Conservation (phyloP, 164 flowering plant species). For the Umbellularia californica region DNA sequence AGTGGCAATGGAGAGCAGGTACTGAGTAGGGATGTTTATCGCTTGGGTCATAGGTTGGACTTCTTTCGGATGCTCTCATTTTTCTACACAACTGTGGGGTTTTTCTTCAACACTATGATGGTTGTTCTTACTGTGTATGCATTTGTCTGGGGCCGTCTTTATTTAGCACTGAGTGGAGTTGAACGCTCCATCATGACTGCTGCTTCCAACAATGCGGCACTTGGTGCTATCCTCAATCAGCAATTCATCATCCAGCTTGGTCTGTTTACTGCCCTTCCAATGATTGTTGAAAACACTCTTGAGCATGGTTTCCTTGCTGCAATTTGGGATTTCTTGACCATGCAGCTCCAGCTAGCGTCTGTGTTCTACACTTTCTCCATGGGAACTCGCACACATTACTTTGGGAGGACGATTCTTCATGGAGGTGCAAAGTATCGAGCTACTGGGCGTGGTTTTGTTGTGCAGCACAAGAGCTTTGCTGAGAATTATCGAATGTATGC, state of each 20-base stretch:
- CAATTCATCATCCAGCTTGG: conserved; percentile 89
- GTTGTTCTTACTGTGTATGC: conserved; percentile 69
- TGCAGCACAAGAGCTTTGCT: conserved; percentile 85
- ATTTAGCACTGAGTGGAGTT: conserved; percentile 85
- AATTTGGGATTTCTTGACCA: conserved; percentile 82
- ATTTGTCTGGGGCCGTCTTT: conserved; percentile 90
- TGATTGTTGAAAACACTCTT: conserved; percentile 87
- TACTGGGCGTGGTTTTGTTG: conserved; percentile 96
- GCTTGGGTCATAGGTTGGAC: conserved; percentile 91
- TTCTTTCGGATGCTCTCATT: conserved; percentile 93
- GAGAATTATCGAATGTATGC: conserved; percentile 91
- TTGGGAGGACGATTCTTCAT: conserved; percentile 94
- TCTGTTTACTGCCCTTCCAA: conserved; percentile 89
- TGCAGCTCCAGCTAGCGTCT: conserved; percentile 91
- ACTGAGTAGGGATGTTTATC: conserved; percentile 81
- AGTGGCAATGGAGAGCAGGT: conserved; percentile 98
- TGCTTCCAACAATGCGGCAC: conserved; percentile 52
- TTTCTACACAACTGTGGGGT: conserved; percentile 83
- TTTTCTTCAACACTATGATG: conserved; percentile 75
- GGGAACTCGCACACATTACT: conserved; percentile 89
- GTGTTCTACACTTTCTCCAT: conserved; percentile 82
- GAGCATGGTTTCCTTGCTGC: conserved; percentile 89
- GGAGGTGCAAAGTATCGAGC: conserved; percentile 98
- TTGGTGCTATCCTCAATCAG: conserved; percentile 73
- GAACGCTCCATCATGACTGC: conserved; percentile 34